Evolutionary conservation across 2,329 filamentous ascomycete genomes (phyloP), one percentile per base, ranked within the genome.

Genomic region (Colletotrichum chlorophyti): DNA sequence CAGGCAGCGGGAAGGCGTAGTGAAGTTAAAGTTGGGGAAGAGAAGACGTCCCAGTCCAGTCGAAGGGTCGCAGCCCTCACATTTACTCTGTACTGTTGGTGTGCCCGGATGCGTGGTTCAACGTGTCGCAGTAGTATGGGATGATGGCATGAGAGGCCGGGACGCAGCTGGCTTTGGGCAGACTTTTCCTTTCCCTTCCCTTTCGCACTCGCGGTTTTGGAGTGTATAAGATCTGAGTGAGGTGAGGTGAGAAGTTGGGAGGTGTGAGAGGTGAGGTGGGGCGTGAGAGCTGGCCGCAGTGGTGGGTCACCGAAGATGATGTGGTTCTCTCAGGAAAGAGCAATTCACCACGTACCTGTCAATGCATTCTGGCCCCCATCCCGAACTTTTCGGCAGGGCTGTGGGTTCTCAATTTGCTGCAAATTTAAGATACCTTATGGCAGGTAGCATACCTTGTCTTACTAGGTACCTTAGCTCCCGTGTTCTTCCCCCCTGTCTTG

Each of bases 121-220:
- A n/a, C 51, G 43, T 59, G 43, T 49, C 38, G 57, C 43, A 57
- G 31, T 27, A 41, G 51, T 38, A 45, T 60, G 51, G 40, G 51
- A 60, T 57, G 57, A 46, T 32, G 43, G 45, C 49, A 26, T 54
- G 50, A 35, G 52, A 43, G n/a, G n/a, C 52, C 57, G 57, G 51
- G 51, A 31, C 43, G 43, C 49, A 27, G 49, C 50, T 50, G 42
- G 42, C 41, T 31, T 54, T 26, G 23, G 23, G 32, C 32, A n/a
- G n/a, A n/a, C n/a, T n/a, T n/a, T n/a, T n/a, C n/a, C n/a, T n/a
- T n/a, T n/a, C n/a, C n/a, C n/a, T n/a, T n/a, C n/a, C n/a, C n/a
- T 24, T 55, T 49, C 34, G 32, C 43, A 43, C 45, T 45, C 43
- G 24, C 37, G 35, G 29, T 37, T 10, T 29, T 32, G 38, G 46